These are phyloP conservation scores for Aspergillus tanneri DNA, from an alignment of 2,329 filamentous ascomycete species.

Conservation along the genomic window DNA sequence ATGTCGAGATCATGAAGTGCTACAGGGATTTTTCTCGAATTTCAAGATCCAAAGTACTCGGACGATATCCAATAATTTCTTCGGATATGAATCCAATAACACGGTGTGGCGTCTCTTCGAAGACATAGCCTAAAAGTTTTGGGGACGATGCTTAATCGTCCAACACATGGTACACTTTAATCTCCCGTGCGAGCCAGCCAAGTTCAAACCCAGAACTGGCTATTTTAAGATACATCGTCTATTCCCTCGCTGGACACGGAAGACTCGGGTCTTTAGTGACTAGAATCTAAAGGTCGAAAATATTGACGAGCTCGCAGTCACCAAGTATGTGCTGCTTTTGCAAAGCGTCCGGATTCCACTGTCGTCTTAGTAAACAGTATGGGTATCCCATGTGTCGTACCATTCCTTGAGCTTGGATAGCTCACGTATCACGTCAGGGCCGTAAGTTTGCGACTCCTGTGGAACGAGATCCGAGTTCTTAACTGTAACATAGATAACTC, in stretches of 20 bases:
- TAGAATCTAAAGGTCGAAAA: neutral
- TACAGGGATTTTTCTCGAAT: no score
- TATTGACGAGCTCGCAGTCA: neutral
- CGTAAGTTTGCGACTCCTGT: neutral
- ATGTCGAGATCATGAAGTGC: no score
- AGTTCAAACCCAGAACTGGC: neutral
- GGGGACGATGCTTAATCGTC: no score
- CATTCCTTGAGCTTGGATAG: neutral
- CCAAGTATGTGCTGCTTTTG: neutral
- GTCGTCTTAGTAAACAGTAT: neutral
- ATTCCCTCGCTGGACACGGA: neutral
- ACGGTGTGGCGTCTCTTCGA: no score
- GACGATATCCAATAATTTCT: no score
- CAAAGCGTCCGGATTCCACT: neutral
- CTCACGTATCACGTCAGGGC: neutral
- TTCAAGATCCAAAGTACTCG: no score
- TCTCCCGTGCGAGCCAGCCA: neutral
- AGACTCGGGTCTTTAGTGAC: neutral
- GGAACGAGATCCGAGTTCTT: neutral
- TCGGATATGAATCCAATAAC: no score
- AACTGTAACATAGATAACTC: neutral
- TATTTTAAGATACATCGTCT: neutral
- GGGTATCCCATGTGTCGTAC: neutral
- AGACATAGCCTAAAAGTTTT: no score
- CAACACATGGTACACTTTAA: neutral